Evolutionary conservation across 2,329 filamentous ascomycete genomes (phyloP).

Genomic region (Venturia carpophila): DNA sequence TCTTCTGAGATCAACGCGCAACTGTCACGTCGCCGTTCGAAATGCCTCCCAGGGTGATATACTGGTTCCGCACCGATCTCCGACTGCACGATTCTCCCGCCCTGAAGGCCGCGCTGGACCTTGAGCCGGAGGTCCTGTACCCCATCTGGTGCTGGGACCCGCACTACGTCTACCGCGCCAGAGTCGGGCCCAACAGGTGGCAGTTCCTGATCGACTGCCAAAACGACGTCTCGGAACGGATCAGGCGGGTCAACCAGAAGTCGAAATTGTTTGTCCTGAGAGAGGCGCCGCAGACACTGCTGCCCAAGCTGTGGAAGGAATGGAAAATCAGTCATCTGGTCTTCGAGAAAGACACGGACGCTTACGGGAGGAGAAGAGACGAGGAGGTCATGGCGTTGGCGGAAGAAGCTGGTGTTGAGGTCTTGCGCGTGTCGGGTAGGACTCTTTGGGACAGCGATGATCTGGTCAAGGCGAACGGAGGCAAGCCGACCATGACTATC

Average conservation of each 20-base stretch:
- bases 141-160: conserved; percentile 77
- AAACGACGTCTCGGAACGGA: conserved; percentile 57
- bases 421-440: conserved; percentile 54
- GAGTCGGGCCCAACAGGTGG: conserved; percentile 66
- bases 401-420: conserved; percentile 56
- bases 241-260: conserved; percentile 60
- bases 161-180: conserved; percentile 66
- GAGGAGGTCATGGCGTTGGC: conserved; percentile 51
- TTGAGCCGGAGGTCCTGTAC: conserved; percentile 61
- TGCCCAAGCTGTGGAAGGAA: conserved; percentile 63
- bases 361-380: conserved; percentile 61
- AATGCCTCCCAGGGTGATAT: conserved; percentile 49
- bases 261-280: conserved; percentile 65
- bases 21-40: background rate
- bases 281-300: conserved; percentile 62
- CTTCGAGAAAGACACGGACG: conserved; percentile 72
- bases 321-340: conserved; percentile 71
- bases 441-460: conserved; percentile 69
- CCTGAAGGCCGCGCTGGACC: conserved; percentile 60
- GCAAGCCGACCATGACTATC: conserved; percentile 69
- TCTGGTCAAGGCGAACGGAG: conserved; percentile 55
- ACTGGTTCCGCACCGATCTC: conserved; percentile 73
- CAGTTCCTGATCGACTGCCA: conserved; percentile 71
- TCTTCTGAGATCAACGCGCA: background rate
- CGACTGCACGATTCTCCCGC: conserved; percentile 71